phyloP scores from a whole-genome alignment of 192 early-diverging fungal genomes.

The Dissophora globulifera region DNA sequence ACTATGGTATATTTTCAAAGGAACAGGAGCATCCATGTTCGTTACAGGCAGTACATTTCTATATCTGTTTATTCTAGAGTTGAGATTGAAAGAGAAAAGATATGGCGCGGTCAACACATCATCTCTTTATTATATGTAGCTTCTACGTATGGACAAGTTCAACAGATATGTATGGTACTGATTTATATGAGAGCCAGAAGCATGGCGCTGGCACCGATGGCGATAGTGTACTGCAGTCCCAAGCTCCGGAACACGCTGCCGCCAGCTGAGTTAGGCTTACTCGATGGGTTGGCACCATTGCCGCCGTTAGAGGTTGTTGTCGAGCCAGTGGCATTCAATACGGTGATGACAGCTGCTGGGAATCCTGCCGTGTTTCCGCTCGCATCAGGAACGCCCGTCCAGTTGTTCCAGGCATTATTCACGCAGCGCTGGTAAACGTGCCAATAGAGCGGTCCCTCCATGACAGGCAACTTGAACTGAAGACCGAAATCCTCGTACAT shows the following conservation, averaged over 20 bases:
- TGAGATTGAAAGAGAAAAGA: too few relatives aligned
- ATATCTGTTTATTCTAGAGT: too few relatives aligned
- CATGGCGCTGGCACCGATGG: constrained; percentile 24
- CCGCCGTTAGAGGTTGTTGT: neutral
- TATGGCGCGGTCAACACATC: too few relatives aligned
- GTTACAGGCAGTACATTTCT: too few relatives aligned
- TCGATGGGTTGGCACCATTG: neutral
- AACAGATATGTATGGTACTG: too few relatives aligned
- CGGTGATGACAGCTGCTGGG: constrained; percentile 35
- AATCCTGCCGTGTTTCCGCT: constrained; percentile 28
- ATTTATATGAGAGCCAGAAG: constrained; percentile 38
- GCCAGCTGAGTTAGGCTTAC: constrained; percentile 12
- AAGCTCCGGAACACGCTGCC: constrained; percentile 21
- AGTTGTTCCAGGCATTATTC: constrained; percentile 50
- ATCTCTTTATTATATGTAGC: too few relatives aligned
- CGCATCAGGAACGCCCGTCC: constrained; percentile 43
- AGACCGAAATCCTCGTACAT: constrained; percentile 53
- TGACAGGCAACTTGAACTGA: constrained; percentile 44
- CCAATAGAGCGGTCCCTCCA: constrained; percentile 43
- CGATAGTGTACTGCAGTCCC: constrained; percentile 2
- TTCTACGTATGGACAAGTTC: too few relatives aligned
- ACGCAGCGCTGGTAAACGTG: constrained; percentile 41
- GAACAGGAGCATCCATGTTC: too few relatives aligned
- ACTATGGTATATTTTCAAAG: too few relatives aligned
- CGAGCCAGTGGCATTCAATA: constrained; percentile 8